phyloP scores from a whole-genome alignment of 768 basidiomycete genomes.

The Gloeophyllum trabeum region DNA sequence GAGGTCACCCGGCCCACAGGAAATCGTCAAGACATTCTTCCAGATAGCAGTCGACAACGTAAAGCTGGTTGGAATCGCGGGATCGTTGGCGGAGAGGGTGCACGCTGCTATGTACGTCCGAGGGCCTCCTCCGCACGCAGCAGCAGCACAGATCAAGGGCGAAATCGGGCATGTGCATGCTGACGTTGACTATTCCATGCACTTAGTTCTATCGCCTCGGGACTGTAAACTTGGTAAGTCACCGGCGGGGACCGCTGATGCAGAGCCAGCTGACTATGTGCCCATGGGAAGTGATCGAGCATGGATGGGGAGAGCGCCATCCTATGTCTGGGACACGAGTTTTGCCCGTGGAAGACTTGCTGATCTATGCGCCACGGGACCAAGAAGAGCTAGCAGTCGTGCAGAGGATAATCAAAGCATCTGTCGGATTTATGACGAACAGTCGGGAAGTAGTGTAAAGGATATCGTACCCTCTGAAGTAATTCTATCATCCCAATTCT shows the following conservation, averaged over 20 bases:
- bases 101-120: slow-evolving; percentile 11
- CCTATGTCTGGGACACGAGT: slow-evolving; percentile 11
- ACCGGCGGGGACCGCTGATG: not conserved
- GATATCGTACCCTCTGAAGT: too few relatives aligned
- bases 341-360: slow-evolving; percentile 13
- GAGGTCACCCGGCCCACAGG: slow-evolving; percentile 6
- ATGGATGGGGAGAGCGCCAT: slow-evolving; percentile 19
- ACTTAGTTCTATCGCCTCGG: slow-evolving; percentile 14
- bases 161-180: slow-evolving; percentile 16
- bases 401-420: slow-evolving; percentile 13
- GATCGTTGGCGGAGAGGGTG: slow-evolving; percentile 11
- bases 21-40: slow-evolving; percentile 8
- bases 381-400: slow-evolving; percentile 15
- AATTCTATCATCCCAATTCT: too few relatives aligned
- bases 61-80: slow-evolving; percentile 9
- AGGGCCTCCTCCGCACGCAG: slow-evolving; percentile 10
- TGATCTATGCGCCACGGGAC: slow-evolving; percentile 18
- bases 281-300: slow-evolving; percentile 10
- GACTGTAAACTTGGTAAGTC: slow-evolving; percentile 16
- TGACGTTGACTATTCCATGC: slow-evolving; percentile 13
- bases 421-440: slow-evolving; percentile 14
- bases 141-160: slow-evolving; percentile 7
- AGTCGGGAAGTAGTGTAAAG: not conserved
- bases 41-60: slow-evolving; percentile 9
- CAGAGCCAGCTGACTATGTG: not conserved